phyloP scores from a whole-genome alignment of 441 rosid species.

The Populus hybrid region DNA sequence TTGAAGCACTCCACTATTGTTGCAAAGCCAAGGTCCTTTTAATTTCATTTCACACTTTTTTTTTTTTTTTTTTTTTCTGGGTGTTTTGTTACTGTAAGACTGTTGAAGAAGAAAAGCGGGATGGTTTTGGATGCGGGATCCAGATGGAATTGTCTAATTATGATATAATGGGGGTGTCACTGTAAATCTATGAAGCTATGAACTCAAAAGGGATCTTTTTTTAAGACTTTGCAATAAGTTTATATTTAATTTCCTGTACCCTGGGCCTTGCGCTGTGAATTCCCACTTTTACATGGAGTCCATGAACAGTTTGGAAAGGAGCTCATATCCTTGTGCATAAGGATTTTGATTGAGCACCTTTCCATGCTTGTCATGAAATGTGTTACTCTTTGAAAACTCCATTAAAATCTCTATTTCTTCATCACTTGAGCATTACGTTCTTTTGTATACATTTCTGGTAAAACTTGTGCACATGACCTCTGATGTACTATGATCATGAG shows the following conservation, averaged over 20 bases:
- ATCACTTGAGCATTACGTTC: too few relatives aligned
- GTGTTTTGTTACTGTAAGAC: not conserved
- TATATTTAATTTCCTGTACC: not conserved
- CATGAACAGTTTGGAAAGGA: too few relatives aligned
- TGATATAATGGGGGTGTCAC: not conserved
- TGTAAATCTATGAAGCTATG: slow-evolving; percentile 14
- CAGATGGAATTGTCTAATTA: not conserved
- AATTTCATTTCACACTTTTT: not conserved
- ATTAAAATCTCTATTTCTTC: too few relatives aligned
- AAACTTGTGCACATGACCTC: too few relatives aligned
- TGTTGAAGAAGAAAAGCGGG: not conserved
- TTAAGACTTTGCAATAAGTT: not conserved
- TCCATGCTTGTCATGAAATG: too few relatives aligned
- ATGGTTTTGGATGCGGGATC: slow-evolving; percentile 4
- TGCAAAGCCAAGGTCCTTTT: slow-evolving; percentile 66
- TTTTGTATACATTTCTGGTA: too few relatives aligned
- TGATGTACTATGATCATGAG: too few relatives aligned
- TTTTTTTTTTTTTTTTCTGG: too few relatives aligned
- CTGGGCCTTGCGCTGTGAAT: not conserved
- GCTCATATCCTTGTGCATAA: too few relatives aligned
- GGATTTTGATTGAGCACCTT: too few relatives aligned
- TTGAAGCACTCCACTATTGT: slow-evolving; percentile 90
- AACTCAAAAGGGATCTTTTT: not conserved
- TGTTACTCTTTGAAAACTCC: too few relatives aligned
- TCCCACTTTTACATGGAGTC: too few relatives aligned